These are phyloP conservation scores for Scenedesmus sp. DNA, from an alignment of 163 green algal genomes.

Conservation along the genomic window DNA sequence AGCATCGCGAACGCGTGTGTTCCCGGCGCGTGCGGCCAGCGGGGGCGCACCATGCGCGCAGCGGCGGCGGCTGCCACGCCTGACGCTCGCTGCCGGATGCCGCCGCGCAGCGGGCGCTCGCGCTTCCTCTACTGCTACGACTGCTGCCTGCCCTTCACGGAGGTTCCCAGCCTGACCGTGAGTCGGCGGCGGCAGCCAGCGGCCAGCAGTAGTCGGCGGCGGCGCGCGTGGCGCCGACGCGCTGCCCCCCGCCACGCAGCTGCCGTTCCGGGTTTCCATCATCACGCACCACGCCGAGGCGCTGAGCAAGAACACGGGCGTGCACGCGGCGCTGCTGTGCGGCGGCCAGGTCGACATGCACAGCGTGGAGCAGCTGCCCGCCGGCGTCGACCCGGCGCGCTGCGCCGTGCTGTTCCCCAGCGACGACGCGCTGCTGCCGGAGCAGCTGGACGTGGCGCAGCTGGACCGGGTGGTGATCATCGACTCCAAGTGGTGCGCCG, in stretches of 20 bases:
- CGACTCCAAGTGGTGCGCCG: slow-evolving; percentile 63
- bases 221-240: slow-evolving; percentile 35
- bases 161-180: too few relatives aligned
- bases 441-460: slow-evolving; percentile 51
- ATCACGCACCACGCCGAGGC: slow-evolving; percentile 56
- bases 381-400: slow-evolving; percentile 39
- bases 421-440: slow-evolving; percentile 54
- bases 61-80: neutral
- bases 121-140: slow-evolving; percentile 52
- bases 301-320: slow-evolving; percentile 64
- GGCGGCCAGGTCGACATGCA: slow-evolving; percentile 52
- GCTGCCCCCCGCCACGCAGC: slow-evolving; percentile 38
- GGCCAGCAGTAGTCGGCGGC: too few relatives aligned
- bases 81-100: neutral
- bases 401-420: slow-evolving; percentile 61
- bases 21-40: too few relatives aligned
- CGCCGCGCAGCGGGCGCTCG: neutral
- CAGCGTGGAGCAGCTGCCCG: slow-evolving; percentile 51
- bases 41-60: neutral
- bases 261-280: slow-evolving; percentile 62
- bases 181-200: too few relatives aligned
- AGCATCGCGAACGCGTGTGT: too few relatives aligned
- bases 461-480: slow-evolving; percentile 64
- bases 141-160: slow-evolving; percentile 47
- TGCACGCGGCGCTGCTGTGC: slow-evolving; percentile 48